Base-by-base conservation (phyloP, 768 basidiomycete species). In the Suillus hirtellus region DNA sequence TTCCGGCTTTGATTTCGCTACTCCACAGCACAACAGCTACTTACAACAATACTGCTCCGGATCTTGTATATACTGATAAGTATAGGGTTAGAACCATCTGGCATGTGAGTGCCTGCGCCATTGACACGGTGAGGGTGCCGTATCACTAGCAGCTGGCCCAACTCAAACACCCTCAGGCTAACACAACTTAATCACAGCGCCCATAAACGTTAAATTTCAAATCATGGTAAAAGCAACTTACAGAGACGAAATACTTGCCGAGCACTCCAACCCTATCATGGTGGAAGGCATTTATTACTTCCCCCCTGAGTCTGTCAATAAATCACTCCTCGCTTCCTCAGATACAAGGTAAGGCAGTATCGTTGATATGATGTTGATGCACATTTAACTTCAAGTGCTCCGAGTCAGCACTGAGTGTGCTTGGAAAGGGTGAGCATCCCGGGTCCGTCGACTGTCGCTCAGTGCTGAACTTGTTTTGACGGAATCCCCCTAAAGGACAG, bases 281-380 rank as follows among this genome's bases (percentile, higher is more conserved):
- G 81, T 92, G 53, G 89, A 91, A 67, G 82, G 82, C 14, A 91
- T 89, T 66, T 84, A 89, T 65, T 92, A 92, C 75, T 92, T 92
- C 71, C 89, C 91, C 4, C 85, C 86, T 0, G 72, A 77, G 1
- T 75, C 82, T 1, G 76, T 92, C 31, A 77, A 81, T 46, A 77
- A 73, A 47, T 72, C 77, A 4, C 65, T 79, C 14, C 79, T 92
- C 65, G 77, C 63, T 17, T 70, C 76, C 21, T 92, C 91, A 1
- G 66, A 75, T 42, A 89, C 86, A 0, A 77, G 73, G 86, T 88
- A 61, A 74, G 73, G 63, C 38, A 17, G 14, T 52, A 47, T 63
- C 42, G 63, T 56, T 47, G 31, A 65, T 65, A 46, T 46, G 47
- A 37, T 7, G 24, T 27, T 3, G 17, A 35, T 21, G 21, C 19